Evolutionary conservation across 1,284 basidiomycete species (phyloP).

Genomic region (Pisolithus thermaeus): DNA sequence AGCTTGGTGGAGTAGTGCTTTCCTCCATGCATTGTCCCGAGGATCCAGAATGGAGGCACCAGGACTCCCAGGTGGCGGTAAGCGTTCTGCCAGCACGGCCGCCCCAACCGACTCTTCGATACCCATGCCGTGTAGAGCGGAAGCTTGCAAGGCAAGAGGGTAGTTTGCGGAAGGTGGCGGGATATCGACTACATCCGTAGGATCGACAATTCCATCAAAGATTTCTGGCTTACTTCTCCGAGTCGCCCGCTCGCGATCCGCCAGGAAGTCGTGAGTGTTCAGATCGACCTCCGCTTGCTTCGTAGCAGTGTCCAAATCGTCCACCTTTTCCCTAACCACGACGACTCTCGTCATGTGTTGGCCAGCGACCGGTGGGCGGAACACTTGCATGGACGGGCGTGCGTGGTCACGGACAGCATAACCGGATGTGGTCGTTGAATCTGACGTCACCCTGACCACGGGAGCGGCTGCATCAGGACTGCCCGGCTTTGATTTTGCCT

Average conservation of each 20-base stretch:
- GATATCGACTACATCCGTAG: slow-evolving; percentile 73
- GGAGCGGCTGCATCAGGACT: slow-evolving; percentile 46
- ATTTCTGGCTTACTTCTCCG: slow-evolving; percentile 25
- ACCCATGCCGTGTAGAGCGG: slow-evolving; percentile 59
- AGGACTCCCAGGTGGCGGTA: slow-evolving; percentile 62
- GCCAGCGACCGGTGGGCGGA: slow-evolving; percentile 31
- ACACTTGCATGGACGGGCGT: slow-evolving; percentile 34
- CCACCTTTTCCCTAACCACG: slow-evolving; percentile 73
- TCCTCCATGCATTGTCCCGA: slow-evolving; percentile 63
- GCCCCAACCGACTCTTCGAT: slow-evolving; percentile 68
- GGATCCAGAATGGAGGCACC: slow-evolving; percentile 49
- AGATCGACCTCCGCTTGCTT: slow-evolving; percentile 69
- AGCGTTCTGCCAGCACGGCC: slow-evolving; percentile 59
- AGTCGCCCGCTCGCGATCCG: slow-evolving; percentile 26
- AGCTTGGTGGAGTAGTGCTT: slow-evolving; percentile 62
- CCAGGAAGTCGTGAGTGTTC: slow-evolving; percentile 41
- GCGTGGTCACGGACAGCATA: slow-evolving; percentile 33
- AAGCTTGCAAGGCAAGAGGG: slow-evolving; percentile 69
- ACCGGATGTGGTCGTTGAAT: slow-evolving; percentile 46
- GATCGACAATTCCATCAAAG: slow-evolving; percentile 62
- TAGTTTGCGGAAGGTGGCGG: slow-evolving; percentile 59
- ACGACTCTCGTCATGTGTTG: slow-evolving; percentile 55
- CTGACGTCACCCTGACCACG: slow-evolving; percentile 56
- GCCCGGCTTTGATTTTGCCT: slow-evolving; percentile 56
- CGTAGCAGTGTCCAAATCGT: slow-evolving; percentile 59